Conservation (phyloP, 768 basidiomycete genomes). For the Mycena alexandri region DNA sequence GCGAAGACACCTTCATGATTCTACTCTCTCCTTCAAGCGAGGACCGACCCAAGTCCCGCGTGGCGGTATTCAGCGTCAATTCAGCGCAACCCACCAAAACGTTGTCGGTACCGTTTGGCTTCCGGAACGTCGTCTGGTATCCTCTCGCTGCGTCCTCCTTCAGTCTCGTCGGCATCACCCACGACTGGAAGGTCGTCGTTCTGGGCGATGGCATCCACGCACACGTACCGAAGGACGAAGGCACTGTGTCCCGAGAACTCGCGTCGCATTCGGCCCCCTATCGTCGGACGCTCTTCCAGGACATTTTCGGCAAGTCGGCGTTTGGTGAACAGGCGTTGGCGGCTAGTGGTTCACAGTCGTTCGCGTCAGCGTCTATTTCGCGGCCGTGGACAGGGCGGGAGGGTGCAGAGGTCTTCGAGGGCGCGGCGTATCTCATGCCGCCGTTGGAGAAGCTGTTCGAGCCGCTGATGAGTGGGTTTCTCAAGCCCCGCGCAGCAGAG, state of each 20-base stretch:
- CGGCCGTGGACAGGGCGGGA: constrained; percentile 51
- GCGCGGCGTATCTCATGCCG: constrained; percentile 83
- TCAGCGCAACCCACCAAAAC: constrained; percentile 61
- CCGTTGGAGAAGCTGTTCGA: constrained; percentile 81
- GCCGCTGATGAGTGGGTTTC: constrained; percentile 55
- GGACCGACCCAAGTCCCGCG: constrained; percentile 51
- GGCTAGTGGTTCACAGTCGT: constrained; percentile 38
- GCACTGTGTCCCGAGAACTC: constrained; percentile 55
- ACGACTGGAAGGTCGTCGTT: constrained; percentile 72
- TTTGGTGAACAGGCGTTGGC: constrained; percentile 52
- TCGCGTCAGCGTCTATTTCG: constrained; percentile 27
- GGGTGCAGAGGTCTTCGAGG: constrained; percentile 66
- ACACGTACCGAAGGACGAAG: constrained; percentile 56
- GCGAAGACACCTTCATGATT: constrained; percentile 70
- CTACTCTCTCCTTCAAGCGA: constrained; percentile 55
- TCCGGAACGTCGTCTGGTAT: constrained; percentile 63
- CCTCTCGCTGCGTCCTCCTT: constrained; percentile 53
- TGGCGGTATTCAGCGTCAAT: constrained; percentile 62
- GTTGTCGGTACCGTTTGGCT: constrained; percentile 69
- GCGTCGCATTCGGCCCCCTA: constrained; percentile 42
- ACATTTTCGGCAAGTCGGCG: constrained; percentile 89
- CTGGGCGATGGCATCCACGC: constrained; percentile 71
- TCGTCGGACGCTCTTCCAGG: constrained; percentile 82
- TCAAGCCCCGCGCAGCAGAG: constrained; percentile 43
- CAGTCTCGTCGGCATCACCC: constrained; percentile 78